Conservation (phyloP, 2,329 filamentous ascomycete species). For the Exophiala dermatitidis region DNA sequence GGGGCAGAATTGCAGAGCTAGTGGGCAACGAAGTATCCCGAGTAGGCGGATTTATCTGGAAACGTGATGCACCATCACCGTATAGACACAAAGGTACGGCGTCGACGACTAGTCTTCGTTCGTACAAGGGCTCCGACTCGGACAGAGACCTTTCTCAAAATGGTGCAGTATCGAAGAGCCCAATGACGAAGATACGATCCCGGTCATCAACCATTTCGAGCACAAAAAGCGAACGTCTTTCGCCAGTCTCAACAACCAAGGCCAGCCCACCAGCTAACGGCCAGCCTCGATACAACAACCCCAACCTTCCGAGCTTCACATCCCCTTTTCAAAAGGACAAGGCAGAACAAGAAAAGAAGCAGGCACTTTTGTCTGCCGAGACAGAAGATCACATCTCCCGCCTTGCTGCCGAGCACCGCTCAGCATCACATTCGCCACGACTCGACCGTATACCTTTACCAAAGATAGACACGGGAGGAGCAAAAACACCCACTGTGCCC, state of each 20-base stretch:
- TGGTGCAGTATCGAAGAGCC: conserved; percentile 17
- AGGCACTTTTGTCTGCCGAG: conserved; percentile 24
- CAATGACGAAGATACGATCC: conserved; percentile 9
- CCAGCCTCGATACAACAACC: conserved; percentile 35
- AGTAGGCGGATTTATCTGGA: conserved; percentile 55
- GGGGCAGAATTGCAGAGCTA: conserved; percentile 64
- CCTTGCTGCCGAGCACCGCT: conserved; percentile 36
- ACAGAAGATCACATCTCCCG: conserved; percentile 37
- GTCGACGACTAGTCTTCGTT: conserved; percentile 41
- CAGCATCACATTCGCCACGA: conserved; percentile 36
- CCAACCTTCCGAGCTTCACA: conserved; percentile 47
- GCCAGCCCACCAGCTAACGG: conserved; percentile 8
- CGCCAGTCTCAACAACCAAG: conserved; percentile 4
- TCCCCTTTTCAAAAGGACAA: conserved; percentile 41
- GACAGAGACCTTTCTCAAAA: conserved; percentile 34
- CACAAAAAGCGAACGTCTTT: conserved; percentile 17
- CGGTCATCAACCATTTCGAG: conserved; percentile 23
- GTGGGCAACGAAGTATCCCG: conserved; percentile 59
- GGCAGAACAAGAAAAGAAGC: conserved; percentile 30
- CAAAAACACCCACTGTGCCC: conserved; percentile 23
- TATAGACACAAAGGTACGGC: conserved; percentile 34
- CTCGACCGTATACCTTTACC: conserved; percentile 44
- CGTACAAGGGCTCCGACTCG: conserved; percentile 43
- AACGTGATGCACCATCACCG: conserved; percentile 46
- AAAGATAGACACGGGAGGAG: conserved; percentile 42